phyloP scores from a whole-genome alignment of 129 eudicot species.

The Rutidosis leptorrhynchoides region DNA sequence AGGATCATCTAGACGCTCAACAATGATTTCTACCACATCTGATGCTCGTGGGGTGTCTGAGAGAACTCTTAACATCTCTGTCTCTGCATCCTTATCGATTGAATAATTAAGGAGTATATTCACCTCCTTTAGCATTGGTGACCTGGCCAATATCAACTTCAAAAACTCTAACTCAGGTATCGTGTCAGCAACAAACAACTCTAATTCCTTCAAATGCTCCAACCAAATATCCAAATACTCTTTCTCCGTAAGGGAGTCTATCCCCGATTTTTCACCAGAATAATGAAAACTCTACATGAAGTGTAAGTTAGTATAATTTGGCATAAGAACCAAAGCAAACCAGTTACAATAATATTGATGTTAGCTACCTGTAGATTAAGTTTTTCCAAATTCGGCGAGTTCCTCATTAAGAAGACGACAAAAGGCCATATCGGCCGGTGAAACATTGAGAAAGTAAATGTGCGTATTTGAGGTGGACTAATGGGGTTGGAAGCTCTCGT shows the following conservation, averaged over 20 bases:
- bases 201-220: constrained; percentile 14
- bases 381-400: constrained; percentile 9
- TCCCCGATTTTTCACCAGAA: neutral
- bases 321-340: neutral
- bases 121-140: constrained; percentile 17
- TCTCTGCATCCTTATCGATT: neutral
- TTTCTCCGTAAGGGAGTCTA: neutral
- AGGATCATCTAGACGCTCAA: neutral
- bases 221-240: constrained; percentile 10
- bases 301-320: neutral
- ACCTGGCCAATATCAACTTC: constrained; percentile 9
- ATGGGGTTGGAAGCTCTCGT: constrained; percentile 16
- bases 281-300: neutral
- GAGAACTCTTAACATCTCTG: constrained; percentile 3
- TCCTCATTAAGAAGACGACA: constrained; percentile 4
- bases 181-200: neutral
- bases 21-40: neutral
- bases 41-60: constrained; percentile 1
- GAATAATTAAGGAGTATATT: neutral
- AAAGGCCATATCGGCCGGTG: neutral
- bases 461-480: no score
- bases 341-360: constrained; percentile 1
- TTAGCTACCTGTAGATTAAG: constrained; percentile 6
- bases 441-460: neutral
- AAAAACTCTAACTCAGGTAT: constrained; percentile 10